A percentile compares a stretch with the other conserved stretches of the same genome.
Evolutionary conservation across 1,139 yeast genomes (phyloP).

Genomic region (Debaryomyces psychrophilus): DNA sequence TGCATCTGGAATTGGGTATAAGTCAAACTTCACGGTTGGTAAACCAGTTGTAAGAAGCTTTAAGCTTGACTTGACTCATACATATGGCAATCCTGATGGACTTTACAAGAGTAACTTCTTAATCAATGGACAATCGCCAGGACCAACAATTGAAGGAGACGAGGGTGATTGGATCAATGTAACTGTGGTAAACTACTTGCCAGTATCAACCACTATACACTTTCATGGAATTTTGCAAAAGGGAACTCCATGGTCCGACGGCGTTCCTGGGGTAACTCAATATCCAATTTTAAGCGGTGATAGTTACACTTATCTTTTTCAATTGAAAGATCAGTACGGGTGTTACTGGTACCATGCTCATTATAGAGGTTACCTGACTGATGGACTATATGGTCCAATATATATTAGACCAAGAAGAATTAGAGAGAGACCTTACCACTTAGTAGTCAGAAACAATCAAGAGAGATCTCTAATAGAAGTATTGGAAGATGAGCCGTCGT

Average conservation of each 20-base stretch:
- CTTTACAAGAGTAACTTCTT: constrained; percentile 15
- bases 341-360: constrained; percentile 59
- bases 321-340: constrained; percentile 43
- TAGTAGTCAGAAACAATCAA: constrained; percentile 19
- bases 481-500: constrained; percentile 28
- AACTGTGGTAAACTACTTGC: constrained; percentile 29
- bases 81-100: constrained; percentile 23
- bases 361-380: constrained; percentile 50
- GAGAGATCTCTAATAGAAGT: constrained; percentile 18
- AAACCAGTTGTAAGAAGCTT: constrained; percentile 13
- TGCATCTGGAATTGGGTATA: not conserved
- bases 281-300: constrained; percentile 41
- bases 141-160: constrained; percentile 37
- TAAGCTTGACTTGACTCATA: constrained; percentile 18
- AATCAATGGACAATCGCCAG: constrained; percentile 39
- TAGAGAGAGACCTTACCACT: constrained; percentile 28
- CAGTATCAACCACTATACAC: constrained; percentile 44
- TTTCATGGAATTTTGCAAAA: constrained; percentile 51
- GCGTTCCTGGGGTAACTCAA: constrained; percentile 49
- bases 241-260: constrained; percentile 43
- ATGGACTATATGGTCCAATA: constrained; percentile 48
- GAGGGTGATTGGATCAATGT: constrained; percentile 39
- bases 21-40: not conserved
- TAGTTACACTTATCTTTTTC: constrained; percentile 40
- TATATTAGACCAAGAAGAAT: constrained; percentile 27